Evolutionary conservation across 2,329 filamentous ascomycete species (phyloP).

Genomic region (Talaromyces sp.): DNA sequence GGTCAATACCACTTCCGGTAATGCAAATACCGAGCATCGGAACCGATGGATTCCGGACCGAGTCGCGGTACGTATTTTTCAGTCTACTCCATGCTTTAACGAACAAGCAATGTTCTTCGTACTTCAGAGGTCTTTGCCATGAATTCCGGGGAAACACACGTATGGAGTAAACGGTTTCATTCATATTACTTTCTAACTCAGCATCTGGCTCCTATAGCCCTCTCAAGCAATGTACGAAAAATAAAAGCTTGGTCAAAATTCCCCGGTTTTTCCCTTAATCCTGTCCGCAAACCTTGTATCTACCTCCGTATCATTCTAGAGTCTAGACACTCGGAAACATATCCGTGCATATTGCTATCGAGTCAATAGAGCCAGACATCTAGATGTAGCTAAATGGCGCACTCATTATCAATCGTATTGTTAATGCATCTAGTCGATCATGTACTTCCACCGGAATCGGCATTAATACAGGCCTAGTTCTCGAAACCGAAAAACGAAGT

Average conservation of each 20-base stretch:
- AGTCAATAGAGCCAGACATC: not conserved
- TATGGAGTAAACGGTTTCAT: not conserved
- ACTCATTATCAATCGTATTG: not conserved
- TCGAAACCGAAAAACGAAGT: too few relatives aligned
- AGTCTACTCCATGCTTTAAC: not conserved
- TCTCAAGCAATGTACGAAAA: not conserved
- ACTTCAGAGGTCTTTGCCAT: not conserved
- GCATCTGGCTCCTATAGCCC: not conserved
- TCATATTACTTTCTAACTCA: not conserved
- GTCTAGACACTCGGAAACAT: constrained; percentile 1
- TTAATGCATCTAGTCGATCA: not conserved
- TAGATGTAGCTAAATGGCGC: not conserved
- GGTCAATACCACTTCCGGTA: not conserved
- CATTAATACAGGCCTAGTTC: not conserved
- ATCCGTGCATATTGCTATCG: not conserved
- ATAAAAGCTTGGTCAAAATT: not conserved
- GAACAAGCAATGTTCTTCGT: not conserved
- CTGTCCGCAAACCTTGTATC: not conserved
- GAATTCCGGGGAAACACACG: not conserved
- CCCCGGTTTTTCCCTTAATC: not conserved
- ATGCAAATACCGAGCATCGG: not conserved
- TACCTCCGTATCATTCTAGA: not conserved
- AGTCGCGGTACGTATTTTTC: not conserved
- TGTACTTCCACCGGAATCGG: not conserved
- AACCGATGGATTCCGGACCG: not conserved